A percentile compares a stretch with the other conserved stretches of the same genome.
Conservation (phyloP, 352 stramenopile genomes). For the Phytophthora pseudosyringae region DNA sequence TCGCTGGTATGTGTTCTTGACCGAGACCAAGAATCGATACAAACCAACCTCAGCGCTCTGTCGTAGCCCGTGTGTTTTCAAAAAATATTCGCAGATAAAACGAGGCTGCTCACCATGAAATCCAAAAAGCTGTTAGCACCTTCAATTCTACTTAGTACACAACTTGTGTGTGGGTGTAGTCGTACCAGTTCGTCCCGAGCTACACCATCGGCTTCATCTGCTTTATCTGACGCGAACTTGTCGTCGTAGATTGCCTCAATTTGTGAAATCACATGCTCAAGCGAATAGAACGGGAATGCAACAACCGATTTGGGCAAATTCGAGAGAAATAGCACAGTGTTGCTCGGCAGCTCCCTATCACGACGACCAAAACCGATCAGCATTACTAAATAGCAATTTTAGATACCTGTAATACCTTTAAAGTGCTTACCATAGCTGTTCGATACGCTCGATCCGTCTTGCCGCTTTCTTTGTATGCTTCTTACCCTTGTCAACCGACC, state of each 20-base stretch:
- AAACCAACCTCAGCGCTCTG: constrained; percentile 72
- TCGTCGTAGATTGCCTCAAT: constrained; percentile 84
- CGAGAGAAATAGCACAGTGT: constrained; percentile 67
- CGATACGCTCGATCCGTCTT: constrained; percentile 49
- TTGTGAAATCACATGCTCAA: constrained; percentile 54
- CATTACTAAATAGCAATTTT: neutral
- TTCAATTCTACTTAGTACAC: neutral
- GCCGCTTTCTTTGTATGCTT: constrained; percentile 55
- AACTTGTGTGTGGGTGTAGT: neutral
- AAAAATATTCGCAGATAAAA: constrained; percentile 78
- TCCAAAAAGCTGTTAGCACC: neutral
- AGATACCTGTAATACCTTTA: neutral
- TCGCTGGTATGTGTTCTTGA: constrained; percentile 58
- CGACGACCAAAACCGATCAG: neutral
- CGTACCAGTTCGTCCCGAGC: constrained; percentile 57
- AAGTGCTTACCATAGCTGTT: constrained; percentile 52
- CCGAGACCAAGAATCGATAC: constrained; percentile 74
- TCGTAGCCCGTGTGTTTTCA: constrained; percentile 68
- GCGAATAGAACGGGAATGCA: constrained; percentile 68
- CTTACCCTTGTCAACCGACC: constrained; percentile 54
- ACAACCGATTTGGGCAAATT: constrained; percentile 77
- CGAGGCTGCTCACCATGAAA: constrained; percentile 40
- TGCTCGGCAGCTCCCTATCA: constrained; percentile 52
- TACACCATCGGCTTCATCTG: constrained; percentile 67
- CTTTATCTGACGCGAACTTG: constrained; percentile 68